These are phyloP conservation scores for Triangularia verruculosa DNA, from an alignment of 2,329 filamentous ascomycete species.

Conservation along the genomic window DNA sequence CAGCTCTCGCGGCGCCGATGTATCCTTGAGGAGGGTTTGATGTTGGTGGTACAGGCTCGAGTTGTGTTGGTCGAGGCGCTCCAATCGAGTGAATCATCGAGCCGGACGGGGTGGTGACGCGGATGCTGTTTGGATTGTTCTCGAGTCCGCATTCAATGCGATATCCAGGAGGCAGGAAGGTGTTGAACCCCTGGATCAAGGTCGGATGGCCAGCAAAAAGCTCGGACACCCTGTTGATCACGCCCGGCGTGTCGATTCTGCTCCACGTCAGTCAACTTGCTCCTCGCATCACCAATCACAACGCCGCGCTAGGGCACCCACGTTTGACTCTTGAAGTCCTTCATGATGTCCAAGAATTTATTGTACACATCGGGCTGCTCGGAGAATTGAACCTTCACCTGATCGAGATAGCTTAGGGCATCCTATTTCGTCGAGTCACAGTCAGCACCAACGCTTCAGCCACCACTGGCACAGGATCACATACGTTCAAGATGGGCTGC, in stretches of 20 bases:
- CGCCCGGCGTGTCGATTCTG: slow-evolving; percentile 92
- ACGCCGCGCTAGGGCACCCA: slow-evolving; percentile 45
- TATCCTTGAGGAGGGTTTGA: slow-evolving; percentile 41
- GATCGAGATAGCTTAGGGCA: slow-evolving; percentile 92
- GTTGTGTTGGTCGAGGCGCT: slow-evolving; percentile 45
- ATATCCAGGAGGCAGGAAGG: slow-evolving; percentile 92
- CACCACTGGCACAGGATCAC: slow-evolving; percentile 29
- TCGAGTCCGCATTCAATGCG: slow-evolving; percentile 93
- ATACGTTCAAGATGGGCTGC: slow-evolving; percentile 76
- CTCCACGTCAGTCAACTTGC: background rate
- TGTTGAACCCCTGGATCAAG: slow-evolving; percentile 97
- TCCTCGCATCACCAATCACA: background rate
- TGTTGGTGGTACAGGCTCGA: slow-evolving; percentile 42
- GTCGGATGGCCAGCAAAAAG: slow-evolving; percentile 94
- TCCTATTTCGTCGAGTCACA: slow-evolving; percentile 39
- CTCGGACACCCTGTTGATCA: slow-evolving; percentile 93
- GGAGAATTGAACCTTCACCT: slow-evolving; percentile 96
- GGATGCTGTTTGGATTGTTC: slow-evolving; percentile 91
- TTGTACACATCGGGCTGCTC: slow-evolving; percentile 98
- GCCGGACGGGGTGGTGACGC: slow-evolving; percentile 96
- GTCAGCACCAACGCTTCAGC: slow-evolving; percentile 27
- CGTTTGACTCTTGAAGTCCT: slow-evolving; percentile 98
- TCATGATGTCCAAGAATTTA: slow-evolving; percentile 97
- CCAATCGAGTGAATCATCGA: slow-evolving; percentile 88
- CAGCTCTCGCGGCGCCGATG: slow-evolving; percentile 37